Percentiles rank a stretch among this genome's conserved stretches.
phyloP scores from a whole-genome alignment of 352 stramenopile genomes.

The Peronospora farinosa region DNA sequence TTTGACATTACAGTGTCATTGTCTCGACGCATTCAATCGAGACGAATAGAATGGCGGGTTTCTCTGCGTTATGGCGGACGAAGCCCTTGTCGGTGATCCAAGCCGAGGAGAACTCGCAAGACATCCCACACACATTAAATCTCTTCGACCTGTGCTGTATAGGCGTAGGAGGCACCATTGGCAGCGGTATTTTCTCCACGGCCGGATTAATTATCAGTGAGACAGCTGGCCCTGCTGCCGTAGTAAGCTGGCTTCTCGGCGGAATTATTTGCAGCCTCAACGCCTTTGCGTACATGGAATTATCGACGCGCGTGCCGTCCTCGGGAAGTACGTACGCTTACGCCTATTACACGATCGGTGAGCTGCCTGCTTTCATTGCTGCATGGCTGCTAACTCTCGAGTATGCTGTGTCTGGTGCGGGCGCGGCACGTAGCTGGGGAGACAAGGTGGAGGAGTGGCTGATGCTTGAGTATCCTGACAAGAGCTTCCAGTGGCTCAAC shows the following conservation, averaged over 20 bases:
- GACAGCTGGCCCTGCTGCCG: conserved; percentile 62
- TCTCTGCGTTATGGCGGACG: conserved; percentile 31
- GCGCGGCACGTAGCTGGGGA: conserved; percentile 87
- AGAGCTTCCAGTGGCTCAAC: conserved; percentile 47
- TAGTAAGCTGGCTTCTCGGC: conserved; percentile 66
- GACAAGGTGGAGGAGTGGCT: conserved; percentile 83
- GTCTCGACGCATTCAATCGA: no score
- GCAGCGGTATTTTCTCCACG: conserved; percentile 83
- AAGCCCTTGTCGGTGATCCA: conserved; percentile 55
- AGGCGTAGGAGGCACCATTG: conserved; percentile 86
- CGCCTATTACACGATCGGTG: conserved; percentile 85
- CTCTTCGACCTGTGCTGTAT: conserved; percentile 84
- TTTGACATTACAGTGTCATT: no score
- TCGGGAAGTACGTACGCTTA: conserved; percentile 89
- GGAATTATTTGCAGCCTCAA: conserved; percentile 68
- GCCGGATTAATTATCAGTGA: conserved; percentile 56
- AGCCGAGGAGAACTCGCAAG: conserved; percentile 42
- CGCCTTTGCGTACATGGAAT: conserved; percentile 83
- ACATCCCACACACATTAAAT: conserved; percentile 45
- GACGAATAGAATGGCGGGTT: not conserved
- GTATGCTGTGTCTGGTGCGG: conserved; percentile 85
- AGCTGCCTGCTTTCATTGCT: conserved; percentile 84
- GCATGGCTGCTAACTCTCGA: conserved; percentile 84
- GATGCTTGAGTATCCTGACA: conserved; percentile 33
- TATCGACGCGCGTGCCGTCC: conserved; percentile 72